A percentile compares a stretch with the other conserved stretches of the same genome.
These are phyloP conservation scores for Avicennia marina DNA, from an alignment of 257 asterid genomes.

Conservation along the genomic window DNA sequence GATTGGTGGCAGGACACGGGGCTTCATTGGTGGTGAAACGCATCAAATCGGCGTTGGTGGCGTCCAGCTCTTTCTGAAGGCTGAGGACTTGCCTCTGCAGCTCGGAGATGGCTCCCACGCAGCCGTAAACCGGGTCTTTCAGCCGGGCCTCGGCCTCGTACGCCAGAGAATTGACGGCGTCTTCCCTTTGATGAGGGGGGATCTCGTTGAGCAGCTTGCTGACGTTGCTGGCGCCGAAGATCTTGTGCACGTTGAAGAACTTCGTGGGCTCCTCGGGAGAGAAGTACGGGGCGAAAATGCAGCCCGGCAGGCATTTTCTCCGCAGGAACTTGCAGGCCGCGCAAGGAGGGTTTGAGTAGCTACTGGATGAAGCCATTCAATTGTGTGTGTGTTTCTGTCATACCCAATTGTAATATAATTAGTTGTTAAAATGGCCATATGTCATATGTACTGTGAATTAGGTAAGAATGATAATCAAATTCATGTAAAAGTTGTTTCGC, in stretches of 20 bases:
- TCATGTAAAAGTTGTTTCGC: no score
- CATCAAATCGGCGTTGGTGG: constrained; percentile 70
- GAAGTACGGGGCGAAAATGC: constrained; percentile 69
- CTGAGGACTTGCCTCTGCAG: constrained; percentile 65
- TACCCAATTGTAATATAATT: no score
- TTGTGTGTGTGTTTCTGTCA: no score
- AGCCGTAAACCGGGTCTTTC: constrained; percentile 82
- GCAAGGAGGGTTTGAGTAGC: constrained; percentile 68
- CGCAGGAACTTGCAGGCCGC: constrained; percentile 85
- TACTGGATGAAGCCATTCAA: no score
- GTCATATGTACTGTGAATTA: no score
- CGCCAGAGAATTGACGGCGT: constrained; percentile 80
- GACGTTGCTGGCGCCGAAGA: constrained; percentile 87
- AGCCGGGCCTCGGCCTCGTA: constrained; percentile 85
- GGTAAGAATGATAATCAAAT: no score
- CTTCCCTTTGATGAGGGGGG: constrained; percentile 71
- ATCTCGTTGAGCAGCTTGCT: constrained; percentile 76
- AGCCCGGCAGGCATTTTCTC: constrained; percentile 65
- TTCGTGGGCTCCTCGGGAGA: constrained; percentile 85
- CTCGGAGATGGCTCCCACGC: constrained; percentile 79
- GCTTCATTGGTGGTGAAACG: constrained; percentile 32
- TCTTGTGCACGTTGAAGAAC: constrained; percentile 71
- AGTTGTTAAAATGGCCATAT: no score
- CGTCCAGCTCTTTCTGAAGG: constrained; percentile 77
- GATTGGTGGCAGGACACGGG: no score